A percentile compares a stretch with the other conserved stretches of the same genome.
Conservation (phyloP, 1,284 basidiomycete species). For the Inonotus hispidus region DNA sequence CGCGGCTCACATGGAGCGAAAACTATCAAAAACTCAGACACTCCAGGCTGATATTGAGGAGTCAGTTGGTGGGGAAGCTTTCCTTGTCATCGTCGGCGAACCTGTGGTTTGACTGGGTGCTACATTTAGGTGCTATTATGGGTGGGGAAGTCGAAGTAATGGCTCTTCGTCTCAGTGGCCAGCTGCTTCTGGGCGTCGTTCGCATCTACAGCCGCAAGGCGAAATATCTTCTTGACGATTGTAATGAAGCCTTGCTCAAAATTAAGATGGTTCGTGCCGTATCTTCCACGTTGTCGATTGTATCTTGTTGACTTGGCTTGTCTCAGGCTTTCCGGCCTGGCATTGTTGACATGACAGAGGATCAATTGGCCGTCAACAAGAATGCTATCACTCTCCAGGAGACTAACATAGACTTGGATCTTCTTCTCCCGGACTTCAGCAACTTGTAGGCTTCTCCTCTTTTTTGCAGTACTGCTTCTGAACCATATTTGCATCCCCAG, state of each 20-base stretch:
- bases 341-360: slow-evolving; percentile 90
- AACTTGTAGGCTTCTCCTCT: slow-evolving; percentile 51
- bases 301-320: slow-evolving; percentile 55
- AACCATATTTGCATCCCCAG: slow-evolving; percentile 31
- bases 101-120: not conserved
- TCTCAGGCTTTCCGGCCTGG: slow-evolving; percentile 81
- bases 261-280: slow-evolving; percentile 86
- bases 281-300: slow-evolving; percentile 78
- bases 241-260: slow-evolving; percentile 91
- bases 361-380: slow-evolving; percentile 82
- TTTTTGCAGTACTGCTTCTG: not conserved
- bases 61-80: slow-evolving; percentile 68
- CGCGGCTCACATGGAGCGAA: slow-evolving; percentile 97
- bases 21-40: slow-evolving; percentile 93
- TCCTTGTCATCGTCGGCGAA: not conserved
- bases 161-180: slow-evolving; percentile 92
- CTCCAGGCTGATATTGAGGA: slow-evolving; percentile 92
- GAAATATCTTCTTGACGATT: slow-evolving; percentile 96
- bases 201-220: slow-evolving; percentile 97
- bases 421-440: slow-evolving; percentile 73
- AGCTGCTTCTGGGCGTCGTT: slow-evolving; percentile 92
- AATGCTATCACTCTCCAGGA: slow-evolving; percentile 83
- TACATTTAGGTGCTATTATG: slow-evolving; percentile 73
- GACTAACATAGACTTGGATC: slow-evolving; percentile 68
- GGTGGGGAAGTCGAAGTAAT: slow-evolving; percentile 84